A percentile compares a stretch with the other conserved stretches of the same genome.
Evolutionary conservation across 1,284 basidiomycete species (phyloP).

Genomic region (Apiotrichum veenhuisii): DNA sequence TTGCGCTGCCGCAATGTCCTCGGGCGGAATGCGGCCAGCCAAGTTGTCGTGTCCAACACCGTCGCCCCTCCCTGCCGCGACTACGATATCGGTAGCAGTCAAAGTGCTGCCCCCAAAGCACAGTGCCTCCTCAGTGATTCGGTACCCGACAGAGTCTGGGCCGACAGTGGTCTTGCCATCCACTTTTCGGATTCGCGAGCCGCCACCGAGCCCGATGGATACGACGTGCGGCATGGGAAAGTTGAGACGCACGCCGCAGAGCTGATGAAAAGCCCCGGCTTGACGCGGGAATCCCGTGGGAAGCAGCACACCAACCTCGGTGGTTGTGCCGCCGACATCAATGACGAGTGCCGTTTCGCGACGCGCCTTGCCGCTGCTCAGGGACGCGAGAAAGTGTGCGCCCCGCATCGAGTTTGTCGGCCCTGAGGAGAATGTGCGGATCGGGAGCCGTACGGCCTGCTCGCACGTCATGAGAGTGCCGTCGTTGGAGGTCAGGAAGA

Average conservation of each 20-base stretch:
- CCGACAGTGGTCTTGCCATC: slow-evolving; percentile 53
- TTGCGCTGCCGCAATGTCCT: slow-evolving; percentile 41
- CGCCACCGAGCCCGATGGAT: slow-evolving; percentile 38
- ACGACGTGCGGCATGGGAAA: slow-evolving; percentile 38
- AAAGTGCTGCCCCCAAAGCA: slow-evolving; percentile 56
- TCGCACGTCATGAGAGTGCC: slow-evolving; percentile 58
- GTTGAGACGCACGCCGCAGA: slow-evolving; percentile 36
- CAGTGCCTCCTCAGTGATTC: slow-evolving; percentile 53
- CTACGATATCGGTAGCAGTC: slow-evolving; percentile 58
- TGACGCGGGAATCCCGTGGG: slow-evolving; percentile 41
- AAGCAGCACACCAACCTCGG: slow-evolving; percentile 13
- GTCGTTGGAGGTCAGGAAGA: slow-evolving; percentile 60
- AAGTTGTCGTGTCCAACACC: slow-evolving; percentile 49
- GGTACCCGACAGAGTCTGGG: slow-evolving; percentile 59
- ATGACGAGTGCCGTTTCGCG: slow-evolving; percentile 56
- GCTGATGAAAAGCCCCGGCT: slow-evolving; percentile 28
- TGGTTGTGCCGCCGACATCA: slow-evolving; percentile 60
- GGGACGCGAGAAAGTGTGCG: slow-evolving; percentile 56
- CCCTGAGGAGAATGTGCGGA: slow-evolving; percentile 61
- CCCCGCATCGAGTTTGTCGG: slow-evolving; percentile 64
- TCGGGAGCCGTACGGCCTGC: slow-evolving; percentile 58
- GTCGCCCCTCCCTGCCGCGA: slow-evolving; percentile 45
- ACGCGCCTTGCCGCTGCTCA: slow-evolving; percentile 36
- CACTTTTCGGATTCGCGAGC: slow-evolving; percentile 28
- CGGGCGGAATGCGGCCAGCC: slow-evolving; percentile 40